Evolutionary conservation across 108 stramenopile genomes (phyloP), one percentile per base, ranked within the genome.

Genomic region (Schizochytrium sp.): DNA sequence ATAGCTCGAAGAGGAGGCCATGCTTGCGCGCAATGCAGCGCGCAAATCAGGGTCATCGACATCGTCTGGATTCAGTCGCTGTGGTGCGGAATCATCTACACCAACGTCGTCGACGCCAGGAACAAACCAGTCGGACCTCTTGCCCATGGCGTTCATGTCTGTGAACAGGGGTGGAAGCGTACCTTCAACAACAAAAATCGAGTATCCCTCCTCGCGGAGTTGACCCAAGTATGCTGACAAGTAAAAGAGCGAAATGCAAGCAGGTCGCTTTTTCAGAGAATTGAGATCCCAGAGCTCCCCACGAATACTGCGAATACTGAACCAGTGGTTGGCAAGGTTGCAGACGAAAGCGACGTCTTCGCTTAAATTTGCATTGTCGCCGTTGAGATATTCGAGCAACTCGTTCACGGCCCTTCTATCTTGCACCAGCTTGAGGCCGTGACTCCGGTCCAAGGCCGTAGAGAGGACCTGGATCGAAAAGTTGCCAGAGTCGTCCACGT

Each of bases 401-500:
- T 23, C n/a, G 19, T 55, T 53, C 18, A 83, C 18, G 43, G 23
- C 76, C 25, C 76, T 55, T 21, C 48, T 53, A 23, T 83, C 76
- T 4, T 83, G 76, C 6, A 60, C 10, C 55, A 87, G 44, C 5
- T 43, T 72, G 60, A 90, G 29, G 25, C 71, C 60, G 53, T 90
- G 51, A 43, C n/a, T 19, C 29, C 71, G 25, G 29, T 58, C 87
- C 59, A 90, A 34, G 28, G 90, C 90, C 0, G 88, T 44, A 0
- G 34, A 47, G 19, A 90, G 63, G 16, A 90, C 90, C 58, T 90
- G 90, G 29, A 88, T 72, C 8, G 34, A 44, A 23, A 90, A 90
- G 71, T 90, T 90, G 25, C 90, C 90, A 51, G 87, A 60, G 60
- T 88, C 90, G 44, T 90, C 90, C 5, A 91, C 91, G 25, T 91